Evolutionary conservation across 2,329 filamentous ascomycete genomes (phyloP).

Genomic region (Domatiomyces catenatus): DNA sequence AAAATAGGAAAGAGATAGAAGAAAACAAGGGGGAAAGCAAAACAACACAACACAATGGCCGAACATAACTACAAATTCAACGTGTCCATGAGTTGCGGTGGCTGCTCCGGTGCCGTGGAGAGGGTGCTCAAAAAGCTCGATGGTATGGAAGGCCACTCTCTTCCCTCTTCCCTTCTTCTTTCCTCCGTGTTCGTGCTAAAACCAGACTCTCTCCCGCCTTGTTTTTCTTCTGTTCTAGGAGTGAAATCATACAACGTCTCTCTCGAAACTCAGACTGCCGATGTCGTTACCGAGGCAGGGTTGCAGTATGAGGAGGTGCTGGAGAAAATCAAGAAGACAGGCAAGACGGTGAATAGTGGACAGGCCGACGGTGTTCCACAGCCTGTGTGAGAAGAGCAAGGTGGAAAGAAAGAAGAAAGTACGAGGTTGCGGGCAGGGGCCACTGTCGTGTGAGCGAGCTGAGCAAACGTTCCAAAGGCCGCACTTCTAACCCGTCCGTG

Average conservation of each 20-base stretch:
- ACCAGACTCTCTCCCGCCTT: conserved; percentile 7
- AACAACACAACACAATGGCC: conserved; percentile 37
- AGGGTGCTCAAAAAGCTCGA: conserved; percentile 83
- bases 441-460: background rate
- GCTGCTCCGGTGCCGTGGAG: conserved; percentile 89
- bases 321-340: conserved; percentile 83
- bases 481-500: too few relatives aligned
- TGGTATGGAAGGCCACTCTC: conserved; percentile 38
- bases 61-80: conserved; percentile 92
- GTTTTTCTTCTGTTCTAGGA: conserved; percentile 37
- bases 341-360: conserved; percentile 68
- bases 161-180: conserved; percentile 2
- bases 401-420: background rate
- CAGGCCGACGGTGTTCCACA: conserved; percentile 29
- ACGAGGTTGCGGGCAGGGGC: background rate
- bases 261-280: conserved; percentile 71
- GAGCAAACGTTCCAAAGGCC: background rate
- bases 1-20: too few relatives aligned
- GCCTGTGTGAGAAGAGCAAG: conserved; percentile 18
- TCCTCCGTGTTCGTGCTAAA: conserved; percentile 2
- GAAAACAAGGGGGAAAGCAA: too few relatives aligned
- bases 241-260: conserved; percentile 76
- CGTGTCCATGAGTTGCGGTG: conserved; percentile 84
- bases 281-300: conserved; percentile 52
- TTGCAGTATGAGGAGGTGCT: conserved; percentile 70